Evolutionary conservation across 139 green algal genomes (phyloP), one percentile per base, ranked within the genome.

Genomic region (Asterochloris erici): DNA sequence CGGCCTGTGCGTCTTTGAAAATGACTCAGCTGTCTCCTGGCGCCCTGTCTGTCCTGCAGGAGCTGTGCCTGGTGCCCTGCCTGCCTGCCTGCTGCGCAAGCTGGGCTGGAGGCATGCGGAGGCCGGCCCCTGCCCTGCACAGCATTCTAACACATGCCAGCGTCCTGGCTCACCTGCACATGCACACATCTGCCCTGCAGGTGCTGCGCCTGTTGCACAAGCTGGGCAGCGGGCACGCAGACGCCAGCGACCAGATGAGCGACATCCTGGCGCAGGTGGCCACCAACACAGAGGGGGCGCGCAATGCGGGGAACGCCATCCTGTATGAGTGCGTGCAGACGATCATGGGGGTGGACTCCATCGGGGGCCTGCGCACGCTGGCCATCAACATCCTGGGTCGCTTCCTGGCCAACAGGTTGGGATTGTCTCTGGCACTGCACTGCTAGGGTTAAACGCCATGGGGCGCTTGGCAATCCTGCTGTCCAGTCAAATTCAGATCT

Each of bases 361-460:
- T 97, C 66, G 91, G 93, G 60, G 96, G 96, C 19, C 91, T 99
- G 84, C 92, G 97, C 16, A 94, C 98, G 69, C 91, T 99, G 79
- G 97, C 96, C 24, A 92, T 99, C 83, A 99, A 99, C 89, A 98
- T 98, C 71, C 88, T 99, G 82, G 97, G 96, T 76, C 86, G 94
- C 68, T 99, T 98, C 60, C 26, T 80, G 76, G 76, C 76, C 13
- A 80, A 80, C 24, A 80, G 76, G 76, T 80, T 15, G 29, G 23
- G 21, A 4, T 1, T 54, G n/a, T n/a, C n/a, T n/a, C n/a, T n/a
- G n/a, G n/a, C n/a, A n/a, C 38, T 54, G 38, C 38, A 54, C 38
- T 54, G 38, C 38, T 54, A 6, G 38, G 38, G 2, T 54, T 2
- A 54, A 54, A 2, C 38, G 2, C 38, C 38, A 54, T 2, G 38